Evolutionary conservation across 495 filamentous ascomycete species (phyloP), one percentile per base, ranked within the genome.

Genomic region (Massariosphaeria phaeospora): DNA sequence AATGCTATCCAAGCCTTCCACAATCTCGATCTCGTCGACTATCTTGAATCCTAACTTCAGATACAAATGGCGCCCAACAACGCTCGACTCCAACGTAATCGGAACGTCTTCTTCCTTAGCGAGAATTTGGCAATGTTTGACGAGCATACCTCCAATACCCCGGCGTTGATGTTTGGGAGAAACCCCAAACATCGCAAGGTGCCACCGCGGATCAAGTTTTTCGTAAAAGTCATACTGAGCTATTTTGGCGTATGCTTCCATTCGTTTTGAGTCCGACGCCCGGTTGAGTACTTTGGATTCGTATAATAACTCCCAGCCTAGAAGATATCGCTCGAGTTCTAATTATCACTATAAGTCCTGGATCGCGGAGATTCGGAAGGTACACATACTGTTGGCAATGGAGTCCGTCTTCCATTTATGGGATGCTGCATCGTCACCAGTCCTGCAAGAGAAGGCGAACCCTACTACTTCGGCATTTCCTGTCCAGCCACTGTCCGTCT

Each of bases 251-350:
- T 40, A 41, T 25, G 33, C 18, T 11, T 30, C 33, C n/a, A 52
- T 17, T 13, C 52, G 51, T 9, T 39, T 25, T 13, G 5, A 18
- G 26, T 55, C 51, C 1, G 46, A 46, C 13, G 47, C 52, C 3
- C 52, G 51, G 33, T 55, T 45, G 1, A 56, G 21, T n/a, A 56
- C 24, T 10, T 46, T 46, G 6, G 26, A 21, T 24, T 61, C 52
- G 21, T 61, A 61, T 24, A 21, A 61, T 1, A 46, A 38, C 38
- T 61, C 58, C 58, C 58, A 61, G 6, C 38, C 45, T 12, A 61
- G 47, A 1, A 61, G 38, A 31, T 51, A 39, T 6, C 58, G 52
- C 27, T 61, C 58, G 12, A 61, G 17, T 18, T 52, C 58, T 61
- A 34, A 9, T 21, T 26, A n/a, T 52, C 18, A 52, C 38, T 15